phyloP scores from a whole-genome alignment of 2,329 filamentous ascomycete genomes.

The Colletotrichum sp. region DNA sequence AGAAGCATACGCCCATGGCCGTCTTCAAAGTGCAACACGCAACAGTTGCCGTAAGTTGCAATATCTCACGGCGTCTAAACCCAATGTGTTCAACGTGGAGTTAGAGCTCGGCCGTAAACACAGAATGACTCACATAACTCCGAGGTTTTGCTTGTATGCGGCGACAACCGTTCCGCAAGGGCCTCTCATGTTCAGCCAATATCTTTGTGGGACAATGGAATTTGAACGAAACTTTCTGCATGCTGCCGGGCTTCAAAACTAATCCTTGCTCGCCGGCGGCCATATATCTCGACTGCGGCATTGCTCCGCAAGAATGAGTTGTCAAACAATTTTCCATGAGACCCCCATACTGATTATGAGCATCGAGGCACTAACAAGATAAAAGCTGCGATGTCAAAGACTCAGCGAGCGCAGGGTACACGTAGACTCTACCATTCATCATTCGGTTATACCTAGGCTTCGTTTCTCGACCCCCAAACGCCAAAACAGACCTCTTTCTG shows the following conservation, averaged over 20 bases:
- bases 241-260: neutral
- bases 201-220: fast-evolving
- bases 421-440: neutral
- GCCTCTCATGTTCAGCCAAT: neutral
- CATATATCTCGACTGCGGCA: neutral
- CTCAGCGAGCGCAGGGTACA: neutral
- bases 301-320: neutral
- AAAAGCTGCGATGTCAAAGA: neutral
- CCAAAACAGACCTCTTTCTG: neutral
- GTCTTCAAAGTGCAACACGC: neutral
- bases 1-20: neutral
- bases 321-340: no score
- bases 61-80: neutral
- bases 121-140: neutral
- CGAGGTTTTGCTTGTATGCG: neutral
- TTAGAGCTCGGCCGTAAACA: neutral
- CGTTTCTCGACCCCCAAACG: neutral
- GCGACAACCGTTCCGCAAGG: neutral
- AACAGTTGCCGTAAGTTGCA: neutral
- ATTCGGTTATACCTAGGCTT: neutral
- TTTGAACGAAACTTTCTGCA: neutral
- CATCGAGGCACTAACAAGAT: neutral
- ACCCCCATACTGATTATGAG: neutral
- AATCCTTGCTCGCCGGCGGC: neutral
- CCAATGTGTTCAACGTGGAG: neutral